These are phyloP conservation scores for Russula dissimulans DNA, from an alignment of 768 basidiomycete genomes.

Conservation along the genomic window DNA sequence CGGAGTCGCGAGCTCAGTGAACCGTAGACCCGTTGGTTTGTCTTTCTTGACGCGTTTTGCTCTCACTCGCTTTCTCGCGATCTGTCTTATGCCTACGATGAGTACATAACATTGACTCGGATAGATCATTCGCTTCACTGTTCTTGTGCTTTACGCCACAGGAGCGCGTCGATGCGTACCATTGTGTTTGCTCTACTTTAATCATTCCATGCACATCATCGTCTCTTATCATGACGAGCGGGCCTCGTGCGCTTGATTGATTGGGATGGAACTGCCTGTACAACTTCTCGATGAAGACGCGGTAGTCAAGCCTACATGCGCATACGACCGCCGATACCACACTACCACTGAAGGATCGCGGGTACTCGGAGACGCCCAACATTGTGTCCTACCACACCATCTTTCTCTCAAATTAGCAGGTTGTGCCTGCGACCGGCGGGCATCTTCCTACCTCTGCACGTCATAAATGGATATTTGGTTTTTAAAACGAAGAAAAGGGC, in stretches of 20 bases:
- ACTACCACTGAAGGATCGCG: too few species aligned
- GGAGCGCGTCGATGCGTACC: too few species aligned
- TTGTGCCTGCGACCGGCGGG: too few species aligned
- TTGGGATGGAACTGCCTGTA: slow-evolving; percentile 69
- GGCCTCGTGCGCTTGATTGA: slow-evolving; percentile 48
- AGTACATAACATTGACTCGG: too few species aligned
- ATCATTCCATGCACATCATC: slow-evolving; percentile 48
- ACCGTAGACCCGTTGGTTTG: background rate
- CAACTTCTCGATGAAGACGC: slow-evolving; percentile 56
- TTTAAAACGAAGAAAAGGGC: too few species aligned
- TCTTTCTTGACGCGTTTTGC: background rate
- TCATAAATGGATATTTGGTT: too few species aligned
- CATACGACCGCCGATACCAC: slow-evolving; percentile 32
- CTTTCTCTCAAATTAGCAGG: too few species aligned
- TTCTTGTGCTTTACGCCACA: too few species aligned
- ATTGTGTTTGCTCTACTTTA: slow-evolving; percentile 31
- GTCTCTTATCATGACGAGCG: slow-evolving; percentile 44
- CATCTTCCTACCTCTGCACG: too few species aligned
- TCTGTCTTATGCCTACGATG: background rate
- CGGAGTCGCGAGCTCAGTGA: background rate
- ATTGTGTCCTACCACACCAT: too few species aligned
- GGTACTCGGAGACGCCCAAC: too few species aligned
- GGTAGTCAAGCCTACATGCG: slow-evolving; percentile 47
- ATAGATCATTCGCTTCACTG: too few species aligned
- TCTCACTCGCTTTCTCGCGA: background rate